Evolutionary conservation across 2,329 filamentous ascomycete species (phyloP).

Genomic region (Ambrosiella cleistominuta): DNA sequence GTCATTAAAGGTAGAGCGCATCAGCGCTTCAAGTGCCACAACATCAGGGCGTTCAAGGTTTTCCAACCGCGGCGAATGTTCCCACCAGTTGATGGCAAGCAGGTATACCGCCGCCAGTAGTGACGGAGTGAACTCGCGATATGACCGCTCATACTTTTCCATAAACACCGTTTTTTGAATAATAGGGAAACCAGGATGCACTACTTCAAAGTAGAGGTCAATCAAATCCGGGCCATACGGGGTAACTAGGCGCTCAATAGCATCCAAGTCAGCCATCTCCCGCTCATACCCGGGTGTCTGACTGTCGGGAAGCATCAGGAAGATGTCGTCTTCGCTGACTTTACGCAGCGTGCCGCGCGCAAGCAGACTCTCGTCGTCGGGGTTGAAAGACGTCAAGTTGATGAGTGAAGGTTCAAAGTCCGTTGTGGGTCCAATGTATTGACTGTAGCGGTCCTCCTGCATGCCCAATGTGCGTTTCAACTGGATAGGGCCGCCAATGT

Average conservation of each 20-base stretch:
- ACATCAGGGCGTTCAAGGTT: constrained; percentile 51
- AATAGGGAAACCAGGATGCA: constrained; percentile 69
- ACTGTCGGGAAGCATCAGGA: constrained; percentile 61
- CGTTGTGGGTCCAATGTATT: constrained; percentile 68
- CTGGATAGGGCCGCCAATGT: constrained; percentile 47
- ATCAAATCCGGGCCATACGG: constrained; percentile 63
- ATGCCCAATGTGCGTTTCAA: constrained; percentile 56
- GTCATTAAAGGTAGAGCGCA: constrained; percentile 53
- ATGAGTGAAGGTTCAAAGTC: constrained; percentile 74
- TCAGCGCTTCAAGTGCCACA: constrained; percentile 54
- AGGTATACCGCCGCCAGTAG: constrained; percentile 69
- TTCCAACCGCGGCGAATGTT: constrained; percentile 50
- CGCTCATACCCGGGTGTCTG: constrained; percentile 56
- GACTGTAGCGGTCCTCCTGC: constrained; percentile 61
- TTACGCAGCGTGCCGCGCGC: constrained; percentile 52
- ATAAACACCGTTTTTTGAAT: constrained; percentile 66
- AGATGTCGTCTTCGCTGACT: constrained; percentile 61
- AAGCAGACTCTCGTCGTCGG: constrained; percentile 61
- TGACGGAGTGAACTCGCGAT: constrained; percentile 57
- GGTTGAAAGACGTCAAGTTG: constrained; percentile 63
- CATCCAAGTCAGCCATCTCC: constrained; percentile 47
- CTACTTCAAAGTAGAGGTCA: constrained; percentile 63
- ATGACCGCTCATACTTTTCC: constrained; percentile 57
- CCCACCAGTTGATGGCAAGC: constrained; percentile 77
- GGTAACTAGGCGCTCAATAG: constrained; percentile 58